phyloP scores from a whole-genome alignment of 2,329 filamentous ascomycete genomes.

The Colletotrichum limetticola region DNA sequence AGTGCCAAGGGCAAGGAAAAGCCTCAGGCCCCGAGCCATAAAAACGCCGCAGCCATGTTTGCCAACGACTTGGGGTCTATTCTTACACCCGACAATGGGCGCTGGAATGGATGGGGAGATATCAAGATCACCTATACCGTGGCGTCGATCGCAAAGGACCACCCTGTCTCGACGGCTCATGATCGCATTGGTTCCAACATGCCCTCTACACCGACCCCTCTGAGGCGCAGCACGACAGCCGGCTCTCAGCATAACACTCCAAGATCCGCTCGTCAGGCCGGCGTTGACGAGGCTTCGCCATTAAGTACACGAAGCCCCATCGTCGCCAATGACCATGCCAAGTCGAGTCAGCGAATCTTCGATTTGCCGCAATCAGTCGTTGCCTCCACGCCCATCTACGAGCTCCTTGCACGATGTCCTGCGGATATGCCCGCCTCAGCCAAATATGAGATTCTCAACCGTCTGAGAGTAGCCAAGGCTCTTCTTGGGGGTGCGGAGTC shows the following conservation, averaged over 20 bases:
- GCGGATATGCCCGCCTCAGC: slow-evolving; percentile 76
- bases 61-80: slow-evolving; percentile 88
- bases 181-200: slow-evolving; percentile 50
- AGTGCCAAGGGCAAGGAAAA: slow-evolving; percentile 82
- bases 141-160: slow-evolving; percentile 35
- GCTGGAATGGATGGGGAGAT: slow-evolving; percentile 84
- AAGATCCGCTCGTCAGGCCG: slow-evolving; percentile 45
- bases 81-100: slow-evolving; percentile 66
- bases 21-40: slow-evolving; percentile 50
- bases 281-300: slow-evolving; percentile 55
- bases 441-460: slow-evolving; percentile 87
- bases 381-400: slow-evolving; percentile 62
- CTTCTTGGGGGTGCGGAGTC: slow-evolving; percentile 73
- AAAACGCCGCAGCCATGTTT: slow-evolving; percentile 70
- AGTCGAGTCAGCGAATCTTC: slow-evolving; percentile 65
- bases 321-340: slow-evolving; percentile 46
- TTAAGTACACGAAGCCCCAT: slow-evolving; percentile 59
- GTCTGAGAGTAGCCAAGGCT: slow-evolving; percentile 85
- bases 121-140: slow-evolving; percentile 77
- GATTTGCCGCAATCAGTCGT: slow-evolving; percentile 72
- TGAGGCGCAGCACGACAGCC: slow-evolving; percentile 74
- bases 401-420: slow-evolving; percentile 66
- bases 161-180: slow-evolving; percentile 1
- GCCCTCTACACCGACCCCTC: slow-evolving; percentile 79
- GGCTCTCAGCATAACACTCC: slow-evolving; percentile 56